These are phyloP conservation scores for Erythrobasidium hasegawianum DNA, from an alignment of 1,284 basidiomycete species.

Conservation along the genomic window DNA sequence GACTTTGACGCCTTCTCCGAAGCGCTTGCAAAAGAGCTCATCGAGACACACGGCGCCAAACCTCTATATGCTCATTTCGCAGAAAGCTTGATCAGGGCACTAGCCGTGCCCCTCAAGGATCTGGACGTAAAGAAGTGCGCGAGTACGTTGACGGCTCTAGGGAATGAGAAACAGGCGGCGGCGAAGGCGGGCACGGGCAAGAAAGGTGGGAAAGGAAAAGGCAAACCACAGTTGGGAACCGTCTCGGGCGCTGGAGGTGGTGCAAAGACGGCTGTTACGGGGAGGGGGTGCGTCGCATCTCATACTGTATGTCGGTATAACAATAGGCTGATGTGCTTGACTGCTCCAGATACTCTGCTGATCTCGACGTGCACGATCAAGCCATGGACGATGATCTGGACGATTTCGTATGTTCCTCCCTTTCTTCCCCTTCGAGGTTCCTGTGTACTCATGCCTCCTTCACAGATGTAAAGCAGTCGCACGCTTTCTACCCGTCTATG, in stretches of 20 bases:
- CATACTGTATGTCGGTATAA: no score
- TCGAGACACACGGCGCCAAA: slow-evolving; percentile 71
- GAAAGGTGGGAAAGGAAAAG: slow-evolving; percentile 62
- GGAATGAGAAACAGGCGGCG: slow-evolving; percentile 91
- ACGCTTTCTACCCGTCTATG: no score
- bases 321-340: no score
- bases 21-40: slow-evolving; percentile 65
- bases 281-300: slow-evolving; percentile 37
- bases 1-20: slow-evolving; percentile 72
- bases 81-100: slow-evolving; percentile 70
- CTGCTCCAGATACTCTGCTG: slow-evolving; percentile 37
- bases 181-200: slow-evolving; percentile 75
- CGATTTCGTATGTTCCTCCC: slow-evolving; percentile 38
- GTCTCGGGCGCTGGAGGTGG: slow-evolving; percentile 19
- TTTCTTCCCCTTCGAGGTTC: background rate
- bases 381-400: slow-evolving; percentile 43
- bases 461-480: no score
- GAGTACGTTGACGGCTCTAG: slow-evolving; percentile 71
- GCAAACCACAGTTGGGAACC: slow-evolving; percentile 36
- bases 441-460: no score
- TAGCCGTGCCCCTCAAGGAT: slow-evolving; percentile 71
- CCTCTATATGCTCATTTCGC: slow-evolving; percentile 76
- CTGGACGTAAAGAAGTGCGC: slow-evolving; percentile 84
- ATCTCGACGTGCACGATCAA: slow-evolving; percentile 40
- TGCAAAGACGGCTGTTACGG: slow-evolving; percentile 26